Conservation (phyloP, 2,329 filamentous ascomycete genomes). For the Ascochyta clinopodiicola region DNA sequence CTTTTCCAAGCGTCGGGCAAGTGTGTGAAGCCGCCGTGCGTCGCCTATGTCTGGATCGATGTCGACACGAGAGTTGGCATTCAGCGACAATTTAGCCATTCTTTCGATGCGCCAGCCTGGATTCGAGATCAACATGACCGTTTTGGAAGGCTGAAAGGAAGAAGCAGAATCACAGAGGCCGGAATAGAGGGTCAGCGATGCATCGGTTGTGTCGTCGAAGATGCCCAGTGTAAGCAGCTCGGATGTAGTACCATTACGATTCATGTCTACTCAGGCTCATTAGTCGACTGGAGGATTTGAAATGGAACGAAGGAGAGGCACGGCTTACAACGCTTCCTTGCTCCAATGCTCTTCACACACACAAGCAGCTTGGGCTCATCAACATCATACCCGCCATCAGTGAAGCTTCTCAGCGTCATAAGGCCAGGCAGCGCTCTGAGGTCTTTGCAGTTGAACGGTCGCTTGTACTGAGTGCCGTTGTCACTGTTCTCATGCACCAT, state of each 20-base stretch:
- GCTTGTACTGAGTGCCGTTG: conserved; percentile 52
- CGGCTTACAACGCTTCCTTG: conserved; percentile 55
- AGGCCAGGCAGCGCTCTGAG: conserved; percentile 53
- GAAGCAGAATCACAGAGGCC: conserved; percentile 55
- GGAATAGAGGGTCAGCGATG: conserved; percentile 62
- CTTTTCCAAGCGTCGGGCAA: conserved; percentile 56
- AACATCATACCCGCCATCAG: conserved; percentile 62
- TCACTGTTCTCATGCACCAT: conserved; percentile 60
- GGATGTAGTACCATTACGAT: conserved; percentile 54
- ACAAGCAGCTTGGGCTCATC: conserved; percentile 60
- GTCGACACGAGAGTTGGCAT: conserved; percentile 58
- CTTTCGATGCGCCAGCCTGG: conserved; percentile 50
- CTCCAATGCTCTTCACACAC: conserved; percentile 64
- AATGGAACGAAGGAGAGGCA: not conserved
- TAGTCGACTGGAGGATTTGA: not conserved
- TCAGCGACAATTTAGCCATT: conserved; percentile 47
- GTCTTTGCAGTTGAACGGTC: conserved; percentile 54
- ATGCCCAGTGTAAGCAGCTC: conserved; percentile 60
- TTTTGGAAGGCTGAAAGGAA: conserved; percentile 56
- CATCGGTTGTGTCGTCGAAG: conserved; percentile 65
- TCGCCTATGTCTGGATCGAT: conserved; percentile 63
- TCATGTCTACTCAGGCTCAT: conserved; percentile 48
- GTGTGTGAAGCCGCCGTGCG: conserved; percentile 60
- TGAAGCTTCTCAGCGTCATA: conserved; percentile 64
- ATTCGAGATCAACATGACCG: conserved; percentile 59